Conservation (phyloP, 805 yeast genomes). For the Spathaspora hagerdaliae region DNA sequence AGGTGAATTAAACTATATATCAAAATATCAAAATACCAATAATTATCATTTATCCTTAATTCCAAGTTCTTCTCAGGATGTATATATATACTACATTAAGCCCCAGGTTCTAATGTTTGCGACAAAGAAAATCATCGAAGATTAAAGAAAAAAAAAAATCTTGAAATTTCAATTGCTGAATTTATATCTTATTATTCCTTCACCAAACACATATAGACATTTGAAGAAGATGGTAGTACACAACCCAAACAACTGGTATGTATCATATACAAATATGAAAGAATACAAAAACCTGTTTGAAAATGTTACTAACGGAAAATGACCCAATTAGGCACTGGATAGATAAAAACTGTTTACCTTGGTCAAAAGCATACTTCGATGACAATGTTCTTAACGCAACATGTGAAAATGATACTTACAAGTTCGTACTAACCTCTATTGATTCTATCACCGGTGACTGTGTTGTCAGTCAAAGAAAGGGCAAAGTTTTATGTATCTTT, state of each 20-base stretch:
- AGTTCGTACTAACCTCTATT: conserved; percentile 34
- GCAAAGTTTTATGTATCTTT: conserved; percentile 71
- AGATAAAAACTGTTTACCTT: conserved; percentile 61
- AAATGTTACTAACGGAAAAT: background rate
- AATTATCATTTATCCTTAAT: no score
- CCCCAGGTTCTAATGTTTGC: no score
- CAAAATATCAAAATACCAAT: no score
- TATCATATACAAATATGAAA: conserved; percentile 4
- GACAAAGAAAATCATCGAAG: conserved; percentile 1
- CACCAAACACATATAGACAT: background rate
- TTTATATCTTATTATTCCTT: background rate
- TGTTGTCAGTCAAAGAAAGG: conserved; percentile 80
- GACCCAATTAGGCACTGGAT: conserved; percentile 57
- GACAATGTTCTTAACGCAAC: conserved; percentile 30
- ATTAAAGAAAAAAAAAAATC: background rate
- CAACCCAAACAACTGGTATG: conserved; percentile 67
- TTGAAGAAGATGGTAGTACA: conserved; percentile 52
- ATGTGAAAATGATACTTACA: conserved; percentile 20
- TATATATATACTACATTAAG: no score
- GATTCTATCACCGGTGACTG: conserved; percentile 62
- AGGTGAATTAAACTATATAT: no score
- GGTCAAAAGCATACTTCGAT: conserved; percentile 53
- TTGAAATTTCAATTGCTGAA: background rate
- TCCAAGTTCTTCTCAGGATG: no score
- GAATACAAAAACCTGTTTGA: background rate